Base-by-base conservation (phyloP, 257 asterid species). In the Craterostigma plantagineum region DNA sequence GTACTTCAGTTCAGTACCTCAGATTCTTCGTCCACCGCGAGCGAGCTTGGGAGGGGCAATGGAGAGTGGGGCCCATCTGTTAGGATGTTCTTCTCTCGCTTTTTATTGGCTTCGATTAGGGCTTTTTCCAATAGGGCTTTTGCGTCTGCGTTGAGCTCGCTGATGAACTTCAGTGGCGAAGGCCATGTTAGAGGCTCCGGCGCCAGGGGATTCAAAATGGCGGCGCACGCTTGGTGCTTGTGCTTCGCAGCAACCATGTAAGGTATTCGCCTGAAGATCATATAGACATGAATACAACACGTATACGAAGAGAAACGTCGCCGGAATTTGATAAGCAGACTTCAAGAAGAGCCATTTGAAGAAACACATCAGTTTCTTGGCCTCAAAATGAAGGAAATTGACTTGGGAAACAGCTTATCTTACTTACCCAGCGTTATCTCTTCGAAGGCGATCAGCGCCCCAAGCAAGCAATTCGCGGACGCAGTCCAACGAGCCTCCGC, bases 401-500 rank as follows among this genome's bases (percentile, higher is more conserved):
- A 23, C 30, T 23, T 6, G 30, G 61, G 17, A 41, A 8, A n/a
- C n/a, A n/a, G n/a, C n/a, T n/a, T 9, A n/a, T n/a, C n/a, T n/a
- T n/a, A 43, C 16, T 33, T 48, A 43, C 43, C 45, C 46, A 1
- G 90, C 76, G 39, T 83, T 57, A 51, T 87, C 97, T 73, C 93
- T 67, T 33, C 72, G 83, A 48, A 69, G 68, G 11, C 95, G 77
- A 60, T 87, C 93, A 2, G 92, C 93, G 8, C 97, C 95, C 95
- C 95, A 74, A 41, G 97, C 95, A 15, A 87, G 69, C 64, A 87
- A 58, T 37, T 87, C 85, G n/a, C 92, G 70, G 45, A 87, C 56
- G 57, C 95, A 87, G 60, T 87, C 98, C 46, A 87, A 75, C 43
- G 95, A 87, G 34, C 98, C 98, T 13, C 85, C 77, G 66, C 98